A percentile compares a stretch with the other conserved stretches of the same genome.
These are phyloP conservation scores for Beauveria sp. DNA, from an alignment of 2,329 filamentous ascomycete genomes.

Conservation along the genomic window DNA sequence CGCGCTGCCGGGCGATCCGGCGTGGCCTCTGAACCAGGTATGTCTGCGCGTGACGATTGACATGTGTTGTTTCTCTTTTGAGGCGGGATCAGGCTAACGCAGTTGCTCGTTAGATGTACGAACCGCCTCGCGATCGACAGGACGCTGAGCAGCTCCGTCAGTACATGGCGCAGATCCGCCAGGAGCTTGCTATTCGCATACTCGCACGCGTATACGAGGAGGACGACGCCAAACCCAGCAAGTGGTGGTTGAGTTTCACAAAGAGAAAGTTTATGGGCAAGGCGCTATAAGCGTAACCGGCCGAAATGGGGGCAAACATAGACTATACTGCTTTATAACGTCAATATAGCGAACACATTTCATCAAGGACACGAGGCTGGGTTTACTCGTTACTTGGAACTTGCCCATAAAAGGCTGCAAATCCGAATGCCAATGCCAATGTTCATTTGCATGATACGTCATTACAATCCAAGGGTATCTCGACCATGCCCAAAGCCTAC, in stretches of 20 bases:
- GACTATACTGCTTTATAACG: constrained; percentile 17
- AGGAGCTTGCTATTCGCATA: constrained; percentile 79
- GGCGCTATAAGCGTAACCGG: constrained; percentile 50
- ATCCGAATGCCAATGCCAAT: background rate
- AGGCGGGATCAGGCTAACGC: too few species aligned
- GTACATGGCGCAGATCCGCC: constrained; percentile 87
- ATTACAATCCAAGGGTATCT: background rate
- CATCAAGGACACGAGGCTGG: background rate
- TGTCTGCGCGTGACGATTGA: background rate
- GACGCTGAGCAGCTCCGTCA: constrained; percentile 82
- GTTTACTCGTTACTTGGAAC: background rate
- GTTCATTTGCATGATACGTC: background rate
- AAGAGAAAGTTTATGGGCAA: constrained; percentile 99
- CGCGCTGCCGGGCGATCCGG: constrained; percentile 86
- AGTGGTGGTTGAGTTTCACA: constrained; percentile 98
- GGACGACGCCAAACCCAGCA: constrained; percentile 59
- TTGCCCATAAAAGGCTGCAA: background rate
- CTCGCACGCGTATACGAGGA: constrained; percentile 83
- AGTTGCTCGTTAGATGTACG: constrained; percentile 59
- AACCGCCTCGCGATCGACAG: constrained; percentile 76
- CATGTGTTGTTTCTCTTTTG: too few species aligned
- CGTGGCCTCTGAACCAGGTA: constrained; percentile 86
- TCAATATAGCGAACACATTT: constrained; percentile 14
- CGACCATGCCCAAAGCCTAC: constrained; percentile 19
- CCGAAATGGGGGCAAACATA: background rate